Conservation (phyloP, 1,284 basidiomycete species). For the Sutorius eximius region DNA sequence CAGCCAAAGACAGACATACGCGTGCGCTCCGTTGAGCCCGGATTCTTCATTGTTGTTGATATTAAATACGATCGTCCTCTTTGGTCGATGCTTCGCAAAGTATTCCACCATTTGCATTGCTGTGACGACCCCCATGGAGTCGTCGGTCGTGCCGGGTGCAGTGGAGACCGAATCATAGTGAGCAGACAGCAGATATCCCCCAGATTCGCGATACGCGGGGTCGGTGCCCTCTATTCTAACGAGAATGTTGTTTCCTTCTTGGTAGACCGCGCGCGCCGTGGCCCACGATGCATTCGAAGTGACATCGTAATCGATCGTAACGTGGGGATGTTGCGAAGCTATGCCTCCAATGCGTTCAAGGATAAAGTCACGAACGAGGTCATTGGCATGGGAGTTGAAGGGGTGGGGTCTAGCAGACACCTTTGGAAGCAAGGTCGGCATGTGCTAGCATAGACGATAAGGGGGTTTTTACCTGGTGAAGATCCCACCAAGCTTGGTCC, state of each 20-base stretch:
- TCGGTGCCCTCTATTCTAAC: conserved; percentile 66
- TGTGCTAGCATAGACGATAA: not conserved
- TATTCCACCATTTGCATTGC: conserved; percentile 65
- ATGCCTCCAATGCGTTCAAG: conserved; percentile 52
- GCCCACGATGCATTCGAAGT: conserved; percentile 57
- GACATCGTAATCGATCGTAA: conserved; percentile 58
- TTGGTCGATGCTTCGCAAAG: conserved; percentile 52
- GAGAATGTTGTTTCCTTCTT: conserved; percentile 72
- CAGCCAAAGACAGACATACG: conserved; percentile 39
- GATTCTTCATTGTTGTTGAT: conserved; percentile 84
- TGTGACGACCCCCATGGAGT: conserved; percentile 71
- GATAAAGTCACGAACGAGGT: conserved; percentile 59
- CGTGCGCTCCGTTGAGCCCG: conserved; percentile 67
- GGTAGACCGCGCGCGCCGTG: conserved; percentile 45
- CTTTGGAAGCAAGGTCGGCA: conserved; percentile 35
- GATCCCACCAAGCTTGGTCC: conserved; percentile 57
- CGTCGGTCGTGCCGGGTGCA: conserved; percentile 71
- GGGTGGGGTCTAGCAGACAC: conserved; percentile 70
- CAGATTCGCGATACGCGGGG: conserved; percentile 30
- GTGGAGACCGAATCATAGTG: conserved; percentile 82
- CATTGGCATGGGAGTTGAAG: conserved; percentile 75
- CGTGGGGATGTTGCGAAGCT: conserved; percentile 40
- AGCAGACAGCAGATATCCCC: conserved; percentile 72
- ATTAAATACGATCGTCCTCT: conserved; percentile 70
- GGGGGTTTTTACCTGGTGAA: conserved; percentile 48